Base-by-base conservation (phyloP, 2,329 filamentous ascomycete species). In the Botrytis porri region DNA sequence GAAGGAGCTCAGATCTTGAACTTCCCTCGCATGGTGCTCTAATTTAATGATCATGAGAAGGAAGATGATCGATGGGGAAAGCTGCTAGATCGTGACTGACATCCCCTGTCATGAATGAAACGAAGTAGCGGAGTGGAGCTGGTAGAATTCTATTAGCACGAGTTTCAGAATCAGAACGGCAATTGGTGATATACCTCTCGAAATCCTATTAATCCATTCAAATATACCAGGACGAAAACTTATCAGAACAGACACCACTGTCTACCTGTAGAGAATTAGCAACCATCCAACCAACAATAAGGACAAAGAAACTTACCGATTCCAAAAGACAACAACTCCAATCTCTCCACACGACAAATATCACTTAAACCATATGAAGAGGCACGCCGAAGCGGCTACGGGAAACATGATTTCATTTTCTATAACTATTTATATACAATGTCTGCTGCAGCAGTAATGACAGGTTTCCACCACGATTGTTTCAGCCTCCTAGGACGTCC, bases 11-110 rank as follows among this genome's bases (percentile, higher is more conserved):
- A 39, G 35, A 18, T 9, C 22, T 39, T 25, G 35, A 16, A 39
- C 1, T 57, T 29, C 14, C 1, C 0, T 4, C 4, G n/a, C 14
- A 57, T 29, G 6, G 14, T 57, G 51, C 14, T 4, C 1, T 2
- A 14, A 4, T 4, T 2, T 16, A 57, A 32, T 32, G 3, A 18
- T 57, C n/a, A 57, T 32, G 51, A 18, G 1, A 18, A 57, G 32
- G 3, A 18, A 57, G 14, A 18, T 18, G 6, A n/a, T 18, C 16
- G 14, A 18, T 29, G 6, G 3, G 14, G 4, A 57, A 18, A 57
- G 48, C 6, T 57, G 51, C 6, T 29, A 29, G 51, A 18, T 29
- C n/a, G 14, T 18, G 14, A 57, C 14, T 57, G 51, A 4, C 0
- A 29, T 18, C 51, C 1, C 6, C 0, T 0, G 14, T 18, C 7